Evolutionary conservation across 1,139 yeast species (phyloP), one percentile per base, ranked within the genome.

Genomic region (Groenewaldozyma sp.): DNA sequence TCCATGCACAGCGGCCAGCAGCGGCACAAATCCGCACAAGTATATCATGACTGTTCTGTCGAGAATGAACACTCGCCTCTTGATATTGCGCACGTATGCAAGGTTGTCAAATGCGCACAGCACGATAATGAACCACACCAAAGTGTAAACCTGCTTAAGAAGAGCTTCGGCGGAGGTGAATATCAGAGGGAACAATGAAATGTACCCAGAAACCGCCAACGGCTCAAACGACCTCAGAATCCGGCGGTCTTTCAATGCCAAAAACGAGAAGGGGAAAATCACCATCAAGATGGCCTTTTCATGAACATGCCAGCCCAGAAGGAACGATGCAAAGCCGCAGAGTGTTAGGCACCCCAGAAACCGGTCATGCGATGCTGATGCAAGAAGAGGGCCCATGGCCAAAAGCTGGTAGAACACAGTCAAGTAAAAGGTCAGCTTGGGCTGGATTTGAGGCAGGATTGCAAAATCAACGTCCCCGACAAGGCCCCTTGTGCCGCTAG

Each of bases 231-330:
- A 59, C 16, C 56, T 48, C 37, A 88, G 62, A 28, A 87, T 64
- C 40, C 93, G 71, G 45, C 80, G 72, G 55, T 87, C 95, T 28
- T 74, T 70, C 11, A 79, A 68, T 2, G 82, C 83, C 28, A 88
- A 62, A 57, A 91, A 82, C 3, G 93, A 72, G 56, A 86, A 76
- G 1, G 99, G 98, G 54, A 93, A 74, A n/a, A 91, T 82, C 2
- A 88, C 81, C 24, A 87, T 62, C 66, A 93, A 71, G 31, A 91
- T 77, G 0, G 98, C 98, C 70, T 91, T 91, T 61, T 88, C 98
- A 63, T 91, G 98, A 20, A 91, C 98, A 58, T 91, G 98, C 97
- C 97, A 91, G 4, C 99, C 98, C 62, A 91, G 91, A 40, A 91
- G 64, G 56, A 84, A 91, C 3, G 95, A 82, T 0, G 96, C 79